Evolutionary conservation across 805 yeast genomes (phyloP).

Genomic region (Zygoascus flipseniorum): DNA sequence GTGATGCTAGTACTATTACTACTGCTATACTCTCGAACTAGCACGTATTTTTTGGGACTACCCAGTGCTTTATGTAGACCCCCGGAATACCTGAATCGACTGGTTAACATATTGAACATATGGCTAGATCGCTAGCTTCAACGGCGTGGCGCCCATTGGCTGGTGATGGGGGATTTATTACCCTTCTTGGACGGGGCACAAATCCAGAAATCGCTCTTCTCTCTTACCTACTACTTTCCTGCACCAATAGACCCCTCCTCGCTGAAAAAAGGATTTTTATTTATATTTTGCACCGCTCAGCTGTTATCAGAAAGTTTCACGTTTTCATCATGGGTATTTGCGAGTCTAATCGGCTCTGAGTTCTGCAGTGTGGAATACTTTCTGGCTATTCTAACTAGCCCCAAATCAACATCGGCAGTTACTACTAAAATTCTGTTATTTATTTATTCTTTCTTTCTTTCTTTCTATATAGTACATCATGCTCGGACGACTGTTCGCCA

Average conservation of each 20-base stretch:
- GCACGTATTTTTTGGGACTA: too few species aligned
- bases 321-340: neutral
- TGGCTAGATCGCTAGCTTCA: too few species aligned
- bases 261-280: too few species aligned
- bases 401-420: neutral
- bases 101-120: too few species aligned
- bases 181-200: neutral
- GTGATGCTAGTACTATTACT: neutral
- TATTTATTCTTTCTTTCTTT: neutral
- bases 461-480: neutral
- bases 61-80: too few species aligned
- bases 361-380: too few species aligned
- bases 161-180: neutral
- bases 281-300: too few species aligned
- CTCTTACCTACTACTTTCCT: too few species aligned
- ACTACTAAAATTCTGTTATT: neutral
- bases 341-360: neutral
- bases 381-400: neutral
- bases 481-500: slow-evolving; percentile 15
- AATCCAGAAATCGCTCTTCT: neutral
- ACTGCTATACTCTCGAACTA: neutral
- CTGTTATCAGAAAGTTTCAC: neutral
- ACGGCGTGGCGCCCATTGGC: neutral
- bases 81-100: too few species aligned
- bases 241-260: too few species aligned